Base-by-base conservation (phyloP, 192 early-diverging fungal species). In the Coemansia furcata region DNA sequence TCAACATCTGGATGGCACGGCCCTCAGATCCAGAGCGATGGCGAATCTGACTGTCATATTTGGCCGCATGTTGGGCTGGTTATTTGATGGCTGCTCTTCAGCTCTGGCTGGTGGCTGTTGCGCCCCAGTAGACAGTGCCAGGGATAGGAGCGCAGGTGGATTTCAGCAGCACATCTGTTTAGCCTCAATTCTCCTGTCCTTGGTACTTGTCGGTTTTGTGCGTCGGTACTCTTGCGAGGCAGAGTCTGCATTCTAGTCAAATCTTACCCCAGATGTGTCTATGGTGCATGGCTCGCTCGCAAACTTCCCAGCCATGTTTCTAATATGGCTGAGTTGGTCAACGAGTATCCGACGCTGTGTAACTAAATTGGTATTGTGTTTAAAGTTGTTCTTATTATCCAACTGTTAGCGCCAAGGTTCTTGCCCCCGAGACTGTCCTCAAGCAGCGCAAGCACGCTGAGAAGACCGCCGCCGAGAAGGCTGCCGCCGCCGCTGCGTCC, bases 381-480 rank as follows among this genome's bases (percentile, higher is more conserved):
- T 43, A 38, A 44, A 30, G 17, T 33, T 32, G 14, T 29, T 7
- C 30, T 52, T 9, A 43, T 43, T 14, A 33, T 55, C 32, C 42
- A 32, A 62, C 62, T 39, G 26, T 39, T 81, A 85, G 84, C 85
- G 85, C 84, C 73, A 86, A 91, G 76, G 86, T 91, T 66, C 87
- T 90, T 78, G 88, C 90, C 69, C 92, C 92, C 84, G 92, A 94
- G 84, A 92, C 91, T 69, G 83, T 92, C 80, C 86, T 94, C 83
- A 93, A 93, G 90, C 92, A 92, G 87, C 88, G 89, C 74, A 89
- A 90, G 84, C 72, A 81, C 74, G 84, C 87, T 69, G 88, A 89
- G 61, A 92, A 94, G 88, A 76, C 86, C 35, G 86, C 86, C 67
- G 88, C 84, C 67, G 85, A 86, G 61, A 80, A 77, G 67, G 85